A percentile compares a stretch with the other conserved stretches of the same genome.
These are phyloP conservation scores for Aspergillus kassunensis DNA, from an alignment of 495 filamentous ascomycete species.

Conservation along the genomic window DNA sequence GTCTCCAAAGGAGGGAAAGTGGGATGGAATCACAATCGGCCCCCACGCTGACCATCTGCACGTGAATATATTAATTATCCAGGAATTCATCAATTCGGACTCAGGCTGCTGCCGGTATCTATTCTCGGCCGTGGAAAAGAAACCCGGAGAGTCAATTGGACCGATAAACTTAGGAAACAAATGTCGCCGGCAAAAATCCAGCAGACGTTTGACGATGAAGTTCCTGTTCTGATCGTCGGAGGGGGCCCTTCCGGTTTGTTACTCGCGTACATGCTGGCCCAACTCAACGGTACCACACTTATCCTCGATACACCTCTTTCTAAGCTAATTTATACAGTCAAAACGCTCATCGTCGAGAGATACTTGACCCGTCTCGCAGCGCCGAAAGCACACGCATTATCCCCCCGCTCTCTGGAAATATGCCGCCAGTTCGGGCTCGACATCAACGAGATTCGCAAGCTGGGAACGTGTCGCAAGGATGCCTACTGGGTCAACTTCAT, in stretches of 20 bases:
- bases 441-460: slow-evolving; percentile 22
- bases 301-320: no score
- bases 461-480: slow-evolving; percentile 22
- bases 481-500: slow-evolving; percentile 30
- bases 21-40: no score
- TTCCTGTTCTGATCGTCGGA: slow-evolving; percentile 35
- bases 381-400: slow-evolving; percentile 30
- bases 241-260: slow-evolving; percentile 31
- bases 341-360: slow-evolving; percentile 22
- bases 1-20: no score
- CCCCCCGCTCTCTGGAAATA: slow-evolving; percentile 27
- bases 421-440: slow-evolving; percentile 27
- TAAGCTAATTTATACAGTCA: slow-evolving; percentile 16
- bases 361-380: slow-evolving; percentile 23
- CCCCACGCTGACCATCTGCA: no score
- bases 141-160: no score
- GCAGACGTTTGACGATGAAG: background rate
- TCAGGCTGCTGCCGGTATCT: no score
- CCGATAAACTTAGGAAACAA: no score
- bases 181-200: background rate
- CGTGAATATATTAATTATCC: no score
- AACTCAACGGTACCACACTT: slow-evolving; percentile 15
- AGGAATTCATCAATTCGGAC: no score
- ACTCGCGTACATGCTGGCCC: slow-evolving; percentile 26
- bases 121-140: no score